Evolutionary conservation across 169 alveolate species (phyloP), one percentile per base, ranked within the genome.

Genomic region (Miamiensis avidus): DNA sequence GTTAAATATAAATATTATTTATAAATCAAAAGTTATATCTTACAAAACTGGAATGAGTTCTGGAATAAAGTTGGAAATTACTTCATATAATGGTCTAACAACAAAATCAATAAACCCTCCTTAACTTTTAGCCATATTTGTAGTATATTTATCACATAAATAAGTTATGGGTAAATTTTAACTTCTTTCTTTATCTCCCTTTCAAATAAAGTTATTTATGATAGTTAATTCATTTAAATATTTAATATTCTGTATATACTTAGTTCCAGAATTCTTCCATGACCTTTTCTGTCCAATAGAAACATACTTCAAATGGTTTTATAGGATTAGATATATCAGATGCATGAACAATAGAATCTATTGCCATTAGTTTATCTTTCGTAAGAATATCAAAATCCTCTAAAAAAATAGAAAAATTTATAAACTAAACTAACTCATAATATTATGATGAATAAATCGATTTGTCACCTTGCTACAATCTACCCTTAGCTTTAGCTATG

Each of bases 251-350:
- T 49, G 4, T 49, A 49, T 11, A 11, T 73, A 73, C 76, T 26
- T 73, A 64, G 29, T 49, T 64, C 90, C 90, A 86, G 65, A 86
- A 86, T 34, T 86, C 90, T 11, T 74, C 31, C 26, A 86, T 15
- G 0, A 86, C 87, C 65, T 31, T 86, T 25, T 81, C 81, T 20
- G 90, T 82, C 90, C 90, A 86, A 75, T 74, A 27, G 20, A 34
- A 34, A 69, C 76, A 86, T 28, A 81, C 81, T 74, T 86, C 78
- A 76, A 69, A 86, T n/a, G 69, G 64, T 65, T 86, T 86, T 1
- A 82, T 82, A 27, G 90, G 90, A 72, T 86, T 86, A 30, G 87
- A 81, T 27, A 86, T 84, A 86, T 86, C 90, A 28, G 84, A 74
- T 29, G 87, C 78, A 86, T 86, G 90, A 29, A 86, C 49, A n/a